Evolutionary conservation across 805 yeast species (phyloP), one percentile per base, ranked within the genome.

Genomic region (Wickerhamiella sorbophila): DNA sequence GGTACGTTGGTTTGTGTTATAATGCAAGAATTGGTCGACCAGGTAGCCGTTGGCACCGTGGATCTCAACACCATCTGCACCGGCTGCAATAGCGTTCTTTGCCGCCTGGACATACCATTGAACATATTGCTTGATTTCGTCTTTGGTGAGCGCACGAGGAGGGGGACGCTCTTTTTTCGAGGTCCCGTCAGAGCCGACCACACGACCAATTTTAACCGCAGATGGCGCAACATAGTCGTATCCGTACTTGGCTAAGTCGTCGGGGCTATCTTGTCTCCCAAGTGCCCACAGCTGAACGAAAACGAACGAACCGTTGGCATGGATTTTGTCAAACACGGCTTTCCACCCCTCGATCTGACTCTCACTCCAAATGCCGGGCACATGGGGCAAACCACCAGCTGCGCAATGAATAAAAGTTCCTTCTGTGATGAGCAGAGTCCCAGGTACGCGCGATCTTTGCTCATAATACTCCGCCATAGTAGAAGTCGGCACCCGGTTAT

Each of bases 1-100:
- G 1, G 70, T 69, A 53, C 85, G 66, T 44, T 61, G 55, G 57
- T 79, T 76, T 22, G 33, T 31, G 16, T 31, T 12, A 5, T 5
- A 31, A 17, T 32, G 34, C 29, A 70, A 50, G 51, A 77, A 75
- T 44, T 66, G 63, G 48, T 66, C 64, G 34, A 70, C 48, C 33
- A 76, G 56, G 49, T 71, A 75, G 1, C 82, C 82, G 54, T 77
- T 73, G 21, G 85, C 84, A 24, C 64, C 66, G 56, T 78, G 82
- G 46, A 77, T 62, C 52, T 76, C 83, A 33, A 79, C 70, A 49
- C 77, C 76, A 56, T 79, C 85, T 39, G 71, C 69, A 0, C 77
- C 74, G 12, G 75, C 67, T 3, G 60, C 65, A 31, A 68, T 59
- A 2, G 81, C 74, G 47, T 67, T 64, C 44, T 62, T 60, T 1